A percentile compares a stretch with the other conserved stretches of the same genome.
Conservation (phyloP, 768 basidiomycete genomes). For the Amanita molliuscula region DNA sequence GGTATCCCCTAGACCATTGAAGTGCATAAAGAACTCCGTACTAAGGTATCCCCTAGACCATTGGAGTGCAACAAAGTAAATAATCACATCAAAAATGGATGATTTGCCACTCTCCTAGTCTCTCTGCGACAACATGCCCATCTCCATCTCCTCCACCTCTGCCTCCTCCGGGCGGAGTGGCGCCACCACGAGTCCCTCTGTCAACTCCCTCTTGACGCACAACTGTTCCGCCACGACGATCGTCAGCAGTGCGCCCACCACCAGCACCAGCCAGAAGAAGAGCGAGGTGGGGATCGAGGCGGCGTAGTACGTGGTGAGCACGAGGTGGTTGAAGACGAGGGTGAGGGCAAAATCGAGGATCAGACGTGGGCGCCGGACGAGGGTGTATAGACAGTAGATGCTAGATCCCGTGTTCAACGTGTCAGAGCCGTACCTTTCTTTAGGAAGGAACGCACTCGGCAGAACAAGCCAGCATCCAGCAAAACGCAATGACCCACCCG, state of each 20-base stretch:
- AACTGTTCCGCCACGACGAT: conserved; percentile 84
- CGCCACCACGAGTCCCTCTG: conserved; percentile 60
- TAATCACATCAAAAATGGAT: too few species aligned
- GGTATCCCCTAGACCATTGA: too few species aligned
- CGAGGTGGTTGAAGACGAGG: conserved; percentile 82
- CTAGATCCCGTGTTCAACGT: conserved; percentile 16
- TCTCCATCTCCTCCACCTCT: conserved; percentile 51
- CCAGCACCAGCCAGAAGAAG: conserved; percentile 86
- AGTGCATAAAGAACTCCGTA: too few species aligned
- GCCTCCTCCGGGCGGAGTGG: conserved; percentile 35
- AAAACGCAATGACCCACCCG: conserved; percentile 84
- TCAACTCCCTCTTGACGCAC: conserved; percentile 86
- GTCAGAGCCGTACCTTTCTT: conserved; percentile 1
- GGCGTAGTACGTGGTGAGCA: conserved; percentile 90
- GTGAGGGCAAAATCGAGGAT: conserved; percentile 94
- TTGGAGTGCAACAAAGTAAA: too few species aligned
- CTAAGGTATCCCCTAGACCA: too few species aligned
- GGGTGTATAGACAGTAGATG: conserved; percentile 74
- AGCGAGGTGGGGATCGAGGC: conserved; percentile 74
- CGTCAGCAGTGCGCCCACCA: conserved; percentile 59
- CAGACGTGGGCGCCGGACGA: conserved; percentile 86
- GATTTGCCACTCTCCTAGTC: too few species aligned
- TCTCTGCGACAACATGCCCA: conserved; percentile 32
- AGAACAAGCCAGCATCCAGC: conserved; percentile 75
- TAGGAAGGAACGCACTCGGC: conserved; percentile 63